Evolutionary conservation across 345 rosid species (phyloP).

Genomic region (Eucalyptus coolabah): DNA sequence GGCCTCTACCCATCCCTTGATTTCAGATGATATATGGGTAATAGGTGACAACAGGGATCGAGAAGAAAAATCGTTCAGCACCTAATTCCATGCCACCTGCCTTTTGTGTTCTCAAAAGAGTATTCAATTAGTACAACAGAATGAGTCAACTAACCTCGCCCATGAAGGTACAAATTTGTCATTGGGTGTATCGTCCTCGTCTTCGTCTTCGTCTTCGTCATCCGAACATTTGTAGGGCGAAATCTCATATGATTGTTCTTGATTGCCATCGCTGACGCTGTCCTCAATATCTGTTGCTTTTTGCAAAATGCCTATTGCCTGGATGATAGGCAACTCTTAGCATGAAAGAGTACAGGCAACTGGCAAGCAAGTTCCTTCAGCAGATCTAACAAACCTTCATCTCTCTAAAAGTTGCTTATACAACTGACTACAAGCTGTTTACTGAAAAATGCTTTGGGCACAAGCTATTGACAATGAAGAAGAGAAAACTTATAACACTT

Average conservation of each 20-base stretch:
- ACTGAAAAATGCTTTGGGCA: not conserved
- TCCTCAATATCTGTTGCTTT: slow-evolving; percentile 6
- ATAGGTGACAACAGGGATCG: not conserved
- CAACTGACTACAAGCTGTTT: not conserved
- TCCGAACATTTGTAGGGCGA: slow-evolving; percentile 92
- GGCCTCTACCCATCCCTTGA: not conserved
- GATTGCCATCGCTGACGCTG: not conserved
- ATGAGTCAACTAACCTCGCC: slow-evolving; percentile 52
- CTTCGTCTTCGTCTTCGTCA: slow-evolving; percentile 54
- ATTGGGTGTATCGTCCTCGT: slow-evolving; percentile 25
- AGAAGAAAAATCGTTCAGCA: not conserved
- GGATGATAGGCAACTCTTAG: not conserved
- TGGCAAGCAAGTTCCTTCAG: not conserved
- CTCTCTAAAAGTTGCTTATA: not conserved
- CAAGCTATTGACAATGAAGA: not conserved
- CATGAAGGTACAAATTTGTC: slow-evolving; percentile 71
- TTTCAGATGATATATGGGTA: not conserved
- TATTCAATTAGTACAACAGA: not conserved
- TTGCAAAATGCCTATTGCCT: slow-evolving; percentile 21
- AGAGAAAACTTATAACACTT: not conserved
- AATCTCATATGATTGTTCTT: slow-evolving; percentile 69
- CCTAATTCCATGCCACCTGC: not conserved
- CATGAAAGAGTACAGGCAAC: not conserved
- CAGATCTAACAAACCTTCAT: not conserved
- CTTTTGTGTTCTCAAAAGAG: not conserved